These are phyloP conservation scores for Kwoniella newhampshirensis DNA, from an alignment of 768 basidiomycete species.

Conservation along the genomic window DNA sequence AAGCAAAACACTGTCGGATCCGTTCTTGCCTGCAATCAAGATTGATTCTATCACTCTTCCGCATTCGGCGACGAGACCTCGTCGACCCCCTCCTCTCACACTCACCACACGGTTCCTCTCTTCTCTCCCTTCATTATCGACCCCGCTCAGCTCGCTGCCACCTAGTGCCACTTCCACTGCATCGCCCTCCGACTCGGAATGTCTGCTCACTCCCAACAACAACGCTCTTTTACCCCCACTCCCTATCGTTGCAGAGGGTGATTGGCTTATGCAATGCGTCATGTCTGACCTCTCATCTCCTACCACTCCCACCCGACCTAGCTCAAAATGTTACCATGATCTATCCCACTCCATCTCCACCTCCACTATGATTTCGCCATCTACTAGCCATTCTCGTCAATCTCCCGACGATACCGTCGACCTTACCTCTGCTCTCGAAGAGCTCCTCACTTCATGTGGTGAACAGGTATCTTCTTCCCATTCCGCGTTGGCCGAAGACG, in stretches of 20 bases:
- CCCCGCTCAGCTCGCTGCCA: slow-evolving; percentile 6
- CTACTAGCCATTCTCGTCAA: not conserved
- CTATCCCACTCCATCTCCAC: not conserved
- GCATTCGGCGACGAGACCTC: not conserved
- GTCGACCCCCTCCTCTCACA: slow-evolving; percentile 19
- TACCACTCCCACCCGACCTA: slow-evolving; percentile 9
- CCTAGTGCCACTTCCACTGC: slow-evolving; percentile 13
- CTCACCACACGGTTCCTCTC: slow-evolving; percentile 13
- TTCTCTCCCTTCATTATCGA: not conserved
- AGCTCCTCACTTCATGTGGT: slow-evolving; percentile 26
- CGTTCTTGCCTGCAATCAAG: no score
- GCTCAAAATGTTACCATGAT: not conserved
- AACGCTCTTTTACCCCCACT: slow-evolving; percentile 10
- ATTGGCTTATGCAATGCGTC: slow-evolving; percentile 1
- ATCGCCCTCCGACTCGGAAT: slow-evolving; percentile 12
- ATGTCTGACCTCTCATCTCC: not conserved
- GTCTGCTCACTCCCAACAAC: slow-evolving; percentile 8
- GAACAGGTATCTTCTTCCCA: slow-evolving; percentile 24
- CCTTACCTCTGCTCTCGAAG: slow-evolving; percentile 35
- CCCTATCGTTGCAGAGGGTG: slow-evolving; percentile 14
- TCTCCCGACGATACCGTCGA: slow-evolving; percentile 21
- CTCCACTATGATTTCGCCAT: not conserved
- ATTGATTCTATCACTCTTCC: not conserved
- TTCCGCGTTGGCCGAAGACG: not conserved
- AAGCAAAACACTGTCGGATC: not conserved